Base-by-base conservation (phyloP, 202 grass and related monocot species). In the Digitaria exilis region DNA sequence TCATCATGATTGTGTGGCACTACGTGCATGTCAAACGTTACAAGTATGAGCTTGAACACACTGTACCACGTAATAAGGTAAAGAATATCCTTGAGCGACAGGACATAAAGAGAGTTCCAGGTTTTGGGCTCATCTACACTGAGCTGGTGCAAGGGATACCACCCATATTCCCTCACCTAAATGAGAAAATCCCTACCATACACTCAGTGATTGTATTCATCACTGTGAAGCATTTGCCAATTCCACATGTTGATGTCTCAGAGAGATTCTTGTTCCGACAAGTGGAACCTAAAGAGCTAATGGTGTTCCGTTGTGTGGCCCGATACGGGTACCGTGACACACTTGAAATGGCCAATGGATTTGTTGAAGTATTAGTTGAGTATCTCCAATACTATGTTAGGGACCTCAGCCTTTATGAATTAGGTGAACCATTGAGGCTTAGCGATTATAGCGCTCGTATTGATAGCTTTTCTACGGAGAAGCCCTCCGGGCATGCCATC, bases 131-230 rank as follows among this genome's bases (percentile, higher is more conserved):
- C 19, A 84, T 93, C 39, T 93, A 93, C 62, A 88, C 91, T 2
- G 91, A 93, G 56, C 34, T 93, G 5, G 91, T 93, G 10, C 91
- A 93, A 67, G 91, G 91, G 37, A 88, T 93, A 41, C 88, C 91
- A 1, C 91, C 91, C 0, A 90, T 93, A 52, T 88, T 93, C 46
- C 85, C 82, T 10, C 88, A 93, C 50, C 86, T 88, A 9, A 82
- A 90, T 25, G 91, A 87, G 54, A 93, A 90, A 41, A 85, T 93
- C 11, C 88, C 91, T 0, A 85, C 91, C 19, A 41, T 93, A 17
- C 91, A 86, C 31, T 88, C 88, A 0, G 85, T 93, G 29, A 73
- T 86, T n/a, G 75, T 93, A 11, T 85, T 93, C 65, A 82, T 90
- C 25, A 90, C 91, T 0, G 77, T 93, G 21, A 93, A 90, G 69